Evolutionary conservation across 495 filamentous ascomycete genomes (phyloP), one percentile per base, ranked within the genome.

Genomic region (Daldinia bambusicola): DNA sequence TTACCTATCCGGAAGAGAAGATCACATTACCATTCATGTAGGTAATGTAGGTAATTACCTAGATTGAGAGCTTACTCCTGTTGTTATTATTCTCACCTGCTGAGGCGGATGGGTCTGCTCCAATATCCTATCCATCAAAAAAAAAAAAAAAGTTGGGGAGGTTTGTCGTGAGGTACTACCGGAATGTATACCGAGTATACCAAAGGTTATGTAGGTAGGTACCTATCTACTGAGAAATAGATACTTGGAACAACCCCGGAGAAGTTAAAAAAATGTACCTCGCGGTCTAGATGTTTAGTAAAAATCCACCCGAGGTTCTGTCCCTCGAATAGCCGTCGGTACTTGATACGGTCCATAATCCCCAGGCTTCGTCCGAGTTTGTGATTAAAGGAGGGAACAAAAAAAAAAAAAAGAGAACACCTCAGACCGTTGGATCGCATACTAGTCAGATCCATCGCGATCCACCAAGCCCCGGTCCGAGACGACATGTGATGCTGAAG

Each of bases 261-360:
- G 41, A 48, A 22, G 16, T 48, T 48, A 16, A 10, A 22, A 48
- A 48, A 48, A 48, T 18, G 55, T 38, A 36, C 55, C 18, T 57
- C 32, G 34, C 20, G 9, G 34, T 6, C 55, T 57, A 5, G 55
- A 40, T 14, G 18, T 57, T 14, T 26, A 26, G 1, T 26, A 26
- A 8, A 38, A 38, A 22, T 48, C 43, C 43, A 22, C 43, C 43
- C 26, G 26, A 26, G 26, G 26, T 26, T 3, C 1, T 48, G 13
- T 55, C 20, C 68, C 68, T 63, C 60, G 64, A 72, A 72, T 72
- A 72, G 56, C 70, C 66, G 70, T 68, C 65, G 70, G 70, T 68
- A 72, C 60, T 63, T 62, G 70, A 65, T 67, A 63, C 60, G 55
- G 61, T 65, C 64, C 43, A 65, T 57, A 72, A 18, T 56, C 38